phyloP scores from a whole-genome alignment of 2,329 filamentous ascomycete species.

The Aureobasidium zeae region DNA sequence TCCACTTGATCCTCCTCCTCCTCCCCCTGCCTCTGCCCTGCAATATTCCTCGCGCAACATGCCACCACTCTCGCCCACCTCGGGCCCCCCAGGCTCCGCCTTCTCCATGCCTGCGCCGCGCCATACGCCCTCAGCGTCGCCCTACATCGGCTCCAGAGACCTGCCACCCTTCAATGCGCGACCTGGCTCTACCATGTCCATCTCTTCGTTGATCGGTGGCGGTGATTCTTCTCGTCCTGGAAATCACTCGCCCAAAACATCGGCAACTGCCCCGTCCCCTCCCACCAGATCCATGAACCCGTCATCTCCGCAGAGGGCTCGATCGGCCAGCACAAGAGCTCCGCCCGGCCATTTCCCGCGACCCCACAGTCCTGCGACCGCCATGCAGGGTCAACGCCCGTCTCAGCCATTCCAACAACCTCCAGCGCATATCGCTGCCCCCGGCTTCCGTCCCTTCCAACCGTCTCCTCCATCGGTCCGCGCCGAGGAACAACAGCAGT shows the following conservation, averaged over 20 bases:
- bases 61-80: constrained; percentile 42
- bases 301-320: constrained; percentile 35
- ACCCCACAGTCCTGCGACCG: constrained; percentile 21
- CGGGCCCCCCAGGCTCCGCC: constrained; percentile 32
- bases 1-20: constrained; percentile 23
- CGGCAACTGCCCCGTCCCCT: constrained; percentile 23
- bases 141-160: constrained; percentile 45
- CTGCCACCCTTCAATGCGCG: constrained; percentile 44
- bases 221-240: constrained; percentile 21
- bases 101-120: constrained; percentile 31
- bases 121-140: constrained; percentile 36
- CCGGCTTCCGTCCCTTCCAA: constrained; percentile 26
- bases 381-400: constrained; percentile 1
- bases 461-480: constrained; percentile 25
- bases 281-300: constrained; percentile 38
- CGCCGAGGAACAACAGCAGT: constrained; percentile 11
- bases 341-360: constrained; percentile 21
- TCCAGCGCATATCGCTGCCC: constrained; percentile 13
- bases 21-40: constrained; percentile 33
- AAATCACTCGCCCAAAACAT: constrained; percentile 27
- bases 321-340: constrained; percentile 31
- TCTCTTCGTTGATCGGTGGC: constrained; percentile 59
- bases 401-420: constrained; percentile 8
- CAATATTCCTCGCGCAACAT: constrained; percentile 39
- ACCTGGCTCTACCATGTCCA: constrained; percentile 56